Percentiles rank a stretch among this genome's conserved stretches.
phyloP scores from a whole-genome alignment of 441 rosid genomes.

The Brassica hybrid region DNA sequence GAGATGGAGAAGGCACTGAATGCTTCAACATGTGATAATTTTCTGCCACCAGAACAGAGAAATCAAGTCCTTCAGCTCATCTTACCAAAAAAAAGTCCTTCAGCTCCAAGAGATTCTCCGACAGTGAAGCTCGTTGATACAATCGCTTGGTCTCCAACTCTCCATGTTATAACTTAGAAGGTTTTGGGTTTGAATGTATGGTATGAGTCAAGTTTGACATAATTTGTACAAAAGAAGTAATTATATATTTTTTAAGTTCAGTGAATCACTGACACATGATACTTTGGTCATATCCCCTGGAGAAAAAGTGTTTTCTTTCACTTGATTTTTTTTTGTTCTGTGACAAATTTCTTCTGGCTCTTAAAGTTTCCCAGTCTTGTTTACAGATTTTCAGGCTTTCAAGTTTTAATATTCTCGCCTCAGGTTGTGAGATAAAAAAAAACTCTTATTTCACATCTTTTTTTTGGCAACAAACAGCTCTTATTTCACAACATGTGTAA shows the following conservation, averaged over 20 bases:
- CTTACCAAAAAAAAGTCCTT: too few relatives aligned
- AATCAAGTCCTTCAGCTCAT: constrained; percentile 76
- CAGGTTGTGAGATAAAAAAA: background rate
- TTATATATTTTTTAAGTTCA: background rate
- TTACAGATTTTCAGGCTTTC: background rate
- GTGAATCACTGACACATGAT: background rate
- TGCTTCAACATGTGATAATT: constrained; percentile 89
- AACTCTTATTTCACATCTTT: background rate
- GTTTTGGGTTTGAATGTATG: constrained; percentile 33
- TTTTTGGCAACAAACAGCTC: too few relatives aligned
- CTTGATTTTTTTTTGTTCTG: background rate
- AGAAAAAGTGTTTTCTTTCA: background rate
- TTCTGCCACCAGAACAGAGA: constrained; percentile 87
- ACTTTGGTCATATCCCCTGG: background rate
- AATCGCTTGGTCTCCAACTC: constrained; percentile 18
- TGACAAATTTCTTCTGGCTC: constrained; percentile 19
- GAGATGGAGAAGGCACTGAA: constrained; percentile 93
- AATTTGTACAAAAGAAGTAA: constrained; percentile 17
- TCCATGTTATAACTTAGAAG: constrained; percentile 18
- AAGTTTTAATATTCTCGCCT: background rate
- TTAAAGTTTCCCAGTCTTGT: background rate
- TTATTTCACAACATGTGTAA: too few relatives aligned
- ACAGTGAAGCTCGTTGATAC: constrained; percentile 49
- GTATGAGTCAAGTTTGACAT: constrained; percentile 22
- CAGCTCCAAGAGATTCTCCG: constrained; percentile 89